Percentiles rank a stretch among this genome's conserved stretches.
Conservation (phyloP, 495 filamentous ascomycete species). For the Melanomma pulvis-pyrius region DNA sequence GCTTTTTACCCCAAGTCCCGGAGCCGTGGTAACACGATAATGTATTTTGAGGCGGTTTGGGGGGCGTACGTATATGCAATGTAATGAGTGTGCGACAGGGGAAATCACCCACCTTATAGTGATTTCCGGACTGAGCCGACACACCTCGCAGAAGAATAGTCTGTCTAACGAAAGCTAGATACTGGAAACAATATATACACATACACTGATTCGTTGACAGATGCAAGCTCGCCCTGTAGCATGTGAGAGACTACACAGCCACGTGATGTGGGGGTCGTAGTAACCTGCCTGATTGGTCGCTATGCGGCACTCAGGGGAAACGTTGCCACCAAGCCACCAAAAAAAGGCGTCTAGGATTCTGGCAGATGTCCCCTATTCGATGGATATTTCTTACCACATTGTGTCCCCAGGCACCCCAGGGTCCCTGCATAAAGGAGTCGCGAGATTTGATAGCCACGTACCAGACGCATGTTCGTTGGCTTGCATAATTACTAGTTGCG, state of each 20-base stretch:
- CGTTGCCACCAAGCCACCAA: neutral
- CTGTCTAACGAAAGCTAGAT: too few species aligned
- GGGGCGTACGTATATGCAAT: neutral
- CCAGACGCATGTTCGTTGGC: neutral
- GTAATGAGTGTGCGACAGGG: neutral
- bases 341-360: neutral
- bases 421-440: neutral
- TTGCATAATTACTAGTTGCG: neutral
- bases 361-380: neutral
- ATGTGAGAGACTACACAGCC: neutral
- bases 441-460: neutral
- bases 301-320: neutral
- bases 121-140: neutral
- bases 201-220: neutral
- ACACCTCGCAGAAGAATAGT: neutral
- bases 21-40: neutral
- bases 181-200: neutral
- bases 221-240: neutral
- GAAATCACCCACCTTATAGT: neutral
- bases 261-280: neutral
- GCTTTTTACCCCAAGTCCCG: neutral
- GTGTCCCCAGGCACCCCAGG: neutral
- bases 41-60: neutral
- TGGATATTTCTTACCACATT: neutral
- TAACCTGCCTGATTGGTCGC: slow-evolving; percentile 2